Conservation (phyloP, 768 basidiomycete genomes). For the Galerina sulciceps region DNA sequence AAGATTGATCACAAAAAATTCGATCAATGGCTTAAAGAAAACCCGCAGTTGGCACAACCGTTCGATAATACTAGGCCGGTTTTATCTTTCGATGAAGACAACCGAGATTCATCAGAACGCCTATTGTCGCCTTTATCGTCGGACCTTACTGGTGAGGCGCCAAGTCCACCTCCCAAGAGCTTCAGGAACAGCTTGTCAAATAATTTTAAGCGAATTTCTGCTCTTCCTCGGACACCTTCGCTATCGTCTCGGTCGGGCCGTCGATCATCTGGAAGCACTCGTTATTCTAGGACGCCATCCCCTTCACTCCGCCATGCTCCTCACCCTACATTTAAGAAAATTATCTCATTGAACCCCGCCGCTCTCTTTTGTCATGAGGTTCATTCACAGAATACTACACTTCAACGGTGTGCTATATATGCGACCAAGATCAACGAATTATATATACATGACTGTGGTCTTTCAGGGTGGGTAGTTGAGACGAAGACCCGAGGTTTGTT, state of each 20-base stretch:
- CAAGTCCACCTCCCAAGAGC: conserved; percentile 56
- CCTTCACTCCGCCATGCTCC: conserved; percentile 32
- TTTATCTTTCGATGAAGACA: conserved; percentile 22
- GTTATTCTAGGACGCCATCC: conserved; percentile 41
- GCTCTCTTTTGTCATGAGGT: conserved; percentile 79
- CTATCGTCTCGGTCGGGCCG: conserved; percentile 45
- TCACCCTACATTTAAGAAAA: conserved; percentile 25
- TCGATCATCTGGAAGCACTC: conserved; percentile 36
- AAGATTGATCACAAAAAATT: conserved; percentile 31
- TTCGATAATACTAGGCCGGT: conserved; percentile 19
- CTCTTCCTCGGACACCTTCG: conserved; percentile 73
- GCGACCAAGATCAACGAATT: conserved; percentile 86
- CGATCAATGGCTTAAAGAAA: conserved; percentile 30
- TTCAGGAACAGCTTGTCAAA: conserved; percentile 50
- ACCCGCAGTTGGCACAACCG: conserved; percentile 19
- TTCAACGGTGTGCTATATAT: conserved; percentile 76
- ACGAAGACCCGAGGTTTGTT: conserved; percentile 59
- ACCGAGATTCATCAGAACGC: conserved; percentile 16
- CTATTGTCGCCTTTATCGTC: conserved; percentile 22
- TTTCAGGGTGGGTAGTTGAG: conserved; percentile 74
- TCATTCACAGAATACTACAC: conserved; percentile 49
- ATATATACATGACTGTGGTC: conserved; percentile 72
- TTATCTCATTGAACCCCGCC: conserved; percentile 48
- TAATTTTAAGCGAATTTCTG: conserved; percentile 52
- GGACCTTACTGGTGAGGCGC: conserved; percentile 27